Base-by-base conservation (phyloP, 441 rosid genomes). In the Mallotus japonicus region DNA sequence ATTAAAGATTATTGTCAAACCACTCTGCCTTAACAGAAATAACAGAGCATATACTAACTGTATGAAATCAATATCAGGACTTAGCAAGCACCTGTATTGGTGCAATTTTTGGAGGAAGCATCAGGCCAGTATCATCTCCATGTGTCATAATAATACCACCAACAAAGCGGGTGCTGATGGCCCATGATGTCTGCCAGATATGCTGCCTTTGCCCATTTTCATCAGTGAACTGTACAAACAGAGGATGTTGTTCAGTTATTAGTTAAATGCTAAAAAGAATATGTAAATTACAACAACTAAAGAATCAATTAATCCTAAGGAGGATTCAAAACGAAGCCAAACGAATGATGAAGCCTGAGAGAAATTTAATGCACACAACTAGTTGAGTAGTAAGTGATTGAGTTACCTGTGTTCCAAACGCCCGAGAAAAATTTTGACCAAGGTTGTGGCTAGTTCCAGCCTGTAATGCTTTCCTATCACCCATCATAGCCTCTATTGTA, bases 151-250 rank as follows among this genome's bases (percentile, higher is more conserved):
- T 95, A 79, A 95, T 89, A 71, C 93, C 97, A 71, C 97, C 99
- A 24, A 92, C 88, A 87, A 92, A 95, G 69, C 96, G 88, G 47
- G 97, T 94, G 78, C 97, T 92, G 71, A 95, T 78, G 73, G 97
- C 97, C 99, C 96, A 94, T 77, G 97, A 92, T 73, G 97, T 95
- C 87, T 92, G 97, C 96, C 97, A 92, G 75, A 92, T 94, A 76
- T 89, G 90, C 77, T 91, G 93, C 84, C 97, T 88, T 76, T 88
- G 85, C 65, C 97, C 95, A 87, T 75, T 91, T 84, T 95, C 97
- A 83, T 89, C 97, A 54, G 84, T 79, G 83, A 91, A 92, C 99
- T 95, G 87, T 69, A 80, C 20, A 74, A 70, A 67, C 60, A 78
- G 47, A 70, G 17, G 14, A 64, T 74, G 57, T 71, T 28, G 68